Base-by-base conservation (phyloP, 2,329 filamentous ascomycete genomes). In the Apiospora marii region DNA sequence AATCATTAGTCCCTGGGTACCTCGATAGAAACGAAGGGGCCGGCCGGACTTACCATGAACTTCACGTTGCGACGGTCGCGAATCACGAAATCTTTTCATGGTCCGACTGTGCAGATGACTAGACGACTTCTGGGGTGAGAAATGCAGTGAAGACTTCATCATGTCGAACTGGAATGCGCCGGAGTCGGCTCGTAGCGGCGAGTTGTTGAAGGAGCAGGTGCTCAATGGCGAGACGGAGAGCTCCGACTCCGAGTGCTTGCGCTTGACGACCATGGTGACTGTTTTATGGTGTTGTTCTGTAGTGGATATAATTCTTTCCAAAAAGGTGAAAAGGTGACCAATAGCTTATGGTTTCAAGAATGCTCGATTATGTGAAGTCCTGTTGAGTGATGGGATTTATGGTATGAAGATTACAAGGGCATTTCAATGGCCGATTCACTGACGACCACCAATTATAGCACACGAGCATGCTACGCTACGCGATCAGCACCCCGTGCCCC, bases 221-320 rank as follows among this genome's bases (percentile, higher is more conserved):
- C 82, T 84, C 61, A 85, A 83, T 13, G 87, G 85, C 48, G 84
- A 84, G 48, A 84, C 82, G 68, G 85, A 87, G 73, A 90, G 83
- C 79, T 90, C 88, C 30, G 88, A 88, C 71, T 87, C 85, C 76
- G 90, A 92, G 61, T 89, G 87, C 84, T 92, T 92, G 81, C 90
- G 89, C 80, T 92, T 92, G 78, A 90, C 82, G 37, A 86, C 19
- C 67, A 68, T 68, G 24, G n/a, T 68, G 67, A 8, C 58, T 64
- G 6, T n/a, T 41, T 64, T 41, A 51, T 51, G 2, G n/a, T 24
- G 48, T 24, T 51, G 5, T 8, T 37, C 14, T 30, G 14, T 10
- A 37, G 27, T 37, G 5, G 27, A 58, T 19, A 34, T 19, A 5
- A 5, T 16, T 27, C 1, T n/a, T 49, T 49, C 46, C 46, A 49